These are phyloP conservation scores for Talaromyces funiculosus DNA, from an alignment of 2,329 filamentous ascomycete species.

Conservation along the genomic window DNA sequence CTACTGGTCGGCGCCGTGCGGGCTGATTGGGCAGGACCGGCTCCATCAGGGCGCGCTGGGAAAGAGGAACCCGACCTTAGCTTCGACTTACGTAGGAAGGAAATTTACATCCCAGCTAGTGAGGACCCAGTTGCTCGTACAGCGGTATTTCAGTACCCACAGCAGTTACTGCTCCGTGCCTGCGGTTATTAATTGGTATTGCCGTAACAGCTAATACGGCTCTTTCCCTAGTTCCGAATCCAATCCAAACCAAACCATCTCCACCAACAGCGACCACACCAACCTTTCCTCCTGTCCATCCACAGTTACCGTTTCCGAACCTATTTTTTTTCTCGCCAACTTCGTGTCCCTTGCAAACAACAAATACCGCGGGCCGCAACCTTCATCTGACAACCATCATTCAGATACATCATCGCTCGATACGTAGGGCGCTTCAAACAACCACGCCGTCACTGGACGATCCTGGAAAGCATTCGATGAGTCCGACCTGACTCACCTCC, in stretches of 20 bases:
- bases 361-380: background rate
- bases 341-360: background rate
- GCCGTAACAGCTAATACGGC: no score
- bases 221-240: slow-evolving; percentile 1
- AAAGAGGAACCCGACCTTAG: slow-evolving; percentile 3
- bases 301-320: background rate
- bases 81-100: no score
- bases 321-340: background rate
- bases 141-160: no score
- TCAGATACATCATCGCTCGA: background rate
- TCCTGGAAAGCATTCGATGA: background rate
- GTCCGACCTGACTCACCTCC: background rate
- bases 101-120: no score
- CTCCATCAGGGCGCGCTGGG: background rate
- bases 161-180: no score
- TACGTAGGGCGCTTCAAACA: background rate
- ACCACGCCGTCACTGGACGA: background rate
- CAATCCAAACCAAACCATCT: background rate
- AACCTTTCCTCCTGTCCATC: background rate
- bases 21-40: background rate
- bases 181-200: no score
- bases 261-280: background rate
- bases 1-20: background rate
- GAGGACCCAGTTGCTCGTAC: no score
- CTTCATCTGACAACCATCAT: background rate